phyloP scores from a whole-genome alignment of 192 early-diverging fungal genomes.

The Helicostylum pulchrum region DNA sequence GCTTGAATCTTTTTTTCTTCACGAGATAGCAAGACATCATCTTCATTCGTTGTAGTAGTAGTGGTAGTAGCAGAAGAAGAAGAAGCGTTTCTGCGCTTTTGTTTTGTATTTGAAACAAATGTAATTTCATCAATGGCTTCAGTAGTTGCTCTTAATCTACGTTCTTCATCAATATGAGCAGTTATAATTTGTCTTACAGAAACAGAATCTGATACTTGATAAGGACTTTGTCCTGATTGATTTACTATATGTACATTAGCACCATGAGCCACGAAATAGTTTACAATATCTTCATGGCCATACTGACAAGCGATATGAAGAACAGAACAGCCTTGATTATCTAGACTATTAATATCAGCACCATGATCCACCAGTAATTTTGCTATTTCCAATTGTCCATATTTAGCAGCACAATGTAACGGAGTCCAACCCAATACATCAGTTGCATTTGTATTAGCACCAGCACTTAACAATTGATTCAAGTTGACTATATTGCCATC shows the following conservation, averaged over 20 bases:
- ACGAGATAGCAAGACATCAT: constrained; percentile 40
- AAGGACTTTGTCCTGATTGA: constrained; percentile 53
- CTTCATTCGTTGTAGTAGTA: neutral
- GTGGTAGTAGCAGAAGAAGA: too few species aligned
- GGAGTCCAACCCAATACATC: constrained; percentile 68
- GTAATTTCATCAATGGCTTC: constrained; percentile 32
- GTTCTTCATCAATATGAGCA: constrained; percentile 24
- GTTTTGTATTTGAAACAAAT: constrained; percentile 17
- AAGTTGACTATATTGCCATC: constrained; percentile 51
- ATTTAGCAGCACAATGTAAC: constrained; percentile 51
- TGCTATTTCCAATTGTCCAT: constrained; percentile 45
- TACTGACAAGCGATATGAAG: constrained; percentile 66
- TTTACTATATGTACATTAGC: constrained; percentile 46
- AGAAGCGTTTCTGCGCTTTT: neutral
- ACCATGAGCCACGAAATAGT: constrained; percentile 42
- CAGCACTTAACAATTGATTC: constrained; percentile 49
- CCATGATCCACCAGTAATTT: constrained; percentile 51
- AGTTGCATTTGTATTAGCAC: constrained; percentile 63
- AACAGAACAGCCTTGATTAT: constrained; percentile 57
- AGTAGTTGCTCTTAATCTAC: constrained; percentile 22
- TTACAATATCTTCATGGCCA: constrained; percentile 46
- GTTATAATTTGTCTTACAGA: constrained; percentile 20
- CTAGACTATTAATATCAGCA: constrained; percentile 55
- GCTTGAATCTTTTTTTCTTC: constrained; percentile 70
- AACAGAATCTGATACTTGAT: constrained; percentile 39